Percentiles rank a stretch among this genome's conserved stretches.
Evolutionary conservation across 768 basidiomycete species (phyloP).

Genomic region (Lyophyllum shimeji): DNA sequence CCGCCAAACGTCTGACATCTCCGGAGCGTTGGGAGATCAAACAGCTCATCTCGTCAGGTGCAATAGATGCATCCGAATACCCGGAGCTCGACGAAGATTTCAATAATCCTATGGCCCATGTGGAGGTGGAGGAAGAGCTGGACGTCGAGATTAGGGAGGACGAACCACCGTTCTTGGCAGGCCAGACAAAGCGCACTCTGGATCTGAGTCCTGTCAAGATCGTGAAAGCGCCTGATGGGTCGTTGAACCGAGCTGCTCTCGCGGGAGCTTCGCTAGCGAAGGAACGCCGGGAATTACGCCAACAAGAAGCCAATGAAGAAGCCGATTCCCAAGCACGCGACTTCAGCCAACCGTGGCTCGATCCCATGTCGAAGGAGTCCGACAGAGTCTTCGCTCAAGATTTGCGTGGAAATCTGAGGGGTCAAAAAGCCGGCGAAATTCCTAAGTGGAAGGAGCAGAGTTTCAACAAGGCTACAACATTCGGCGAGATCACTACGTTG

Average conservation of each 20-base stretch:
- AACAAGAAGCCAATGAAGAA: slow-evolving; percentile 91
- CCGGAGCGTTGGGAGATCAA: slow-evolving; percentile 99
- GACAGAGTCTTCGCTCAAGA: slow-evolving; percentile 95
- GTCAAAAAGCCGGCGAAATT: slow-evolving; percentile 79
- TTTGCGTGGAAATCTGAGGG: slow-evolving; percentile 75
- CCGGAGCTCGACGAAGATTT: slow-evolving; percentile 91
- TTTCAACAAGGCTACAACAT: slow-evolving; percentile 95
- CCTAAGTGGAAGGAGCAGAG: slow-evolving; percentile 91
- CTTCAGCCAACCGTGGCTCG: slow-evolving; percentile 95
- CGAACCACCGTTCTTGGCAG: slow-evolving; percentile 93
- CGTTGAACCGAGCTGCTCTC: slow-evolving; percentile 91
- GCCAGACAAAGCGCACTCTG: slow-evolving; percentile 93
- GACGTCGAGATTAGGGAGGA: slow-evolving; percentile 98
- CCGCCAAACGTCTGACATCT: slow-evolving; percentile 88
- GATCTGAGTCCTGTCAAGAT: slow-evolving; percentile 98
- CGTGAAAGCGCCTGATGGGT: slow-evolving; percentile 98
- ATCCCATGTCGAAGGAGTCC: slow-evolving; percentile 90
- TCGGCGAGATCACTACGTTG: slow-evolving; percentile 86
- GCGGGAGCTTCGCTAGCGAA: slow-evolving; percentile 93
- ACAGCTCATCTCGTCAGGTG: slow-evolving; percentile 95
- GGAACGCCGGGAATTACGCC: slow-evolving; percentile 90
- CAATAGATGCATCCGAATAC: slow-evolving; percentile 88
- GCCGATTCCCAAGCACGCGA: slow-evolving; percentile 94
- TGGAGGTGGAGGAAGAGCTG: slow-evolving; percentile 93
- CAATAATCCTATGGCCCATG: slow-evolving; percentile 69